phyloP scores from a whole-genome alignment of 192 early-diverging fungal genomes.

The Rhizoclosmatium sp. region DNA sequence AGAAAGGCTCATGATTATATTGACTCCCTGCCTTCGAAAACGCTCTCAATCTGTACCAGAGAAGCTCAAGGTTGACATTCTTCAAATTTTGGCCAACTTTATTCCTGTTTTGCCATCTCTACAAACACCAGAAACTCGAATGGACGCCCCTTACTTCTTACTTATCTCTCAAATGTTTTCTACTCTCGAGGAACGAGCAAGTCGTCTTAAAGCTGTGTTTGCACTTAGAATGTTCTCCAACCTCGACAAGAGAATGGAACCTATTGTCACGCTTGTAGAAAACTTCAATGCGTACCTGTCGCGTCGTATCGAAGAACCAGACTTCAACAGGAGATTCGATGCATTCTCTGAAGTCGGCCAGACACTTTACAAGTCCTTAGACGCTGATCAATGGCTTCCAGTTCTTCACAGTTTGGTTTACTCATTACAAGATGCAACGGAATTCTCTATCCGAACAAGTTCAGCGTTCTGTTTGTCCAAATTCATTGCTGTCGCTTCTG shows the following conservation, averaged over 20 bases:
- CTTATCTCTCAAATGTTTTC: slow-evolving; percentile 77
- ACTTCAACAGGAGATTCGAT: slow-evolving; percentile 83
- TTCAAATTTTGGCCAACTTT: slow-evolving; percentile 81
- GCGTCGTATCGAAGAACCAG: slow-evolving; percentile 82
- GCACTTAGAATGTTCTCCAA: slow-evolving; percentile 72
- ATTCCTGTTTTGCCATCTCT: slow-evolving; percentile 74
- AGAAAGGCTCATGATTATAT: slow-evolving; percentile 73
- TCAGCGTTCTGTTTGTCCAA: slow-evolving; percentile 76
- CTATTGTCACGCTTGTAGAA: slow-evolving; percentile 64
- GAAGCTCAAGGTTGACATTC: slow-evolving; percentile 82
- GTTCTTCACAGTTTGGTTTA: slow-evolving; percentile 88
- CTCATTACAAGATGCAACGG: slow-evolving; percentile 82
- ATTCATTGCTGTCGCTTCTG: slow-evolving; percentile 69
- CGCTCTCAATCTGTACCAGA: slow-evolving; percentile 76
- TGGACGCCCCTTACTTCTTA: slow-evolving; percentile 65
- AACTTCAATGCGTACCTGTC: slow-evolving; percentile 84
- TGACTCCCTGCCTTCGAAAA: slow-evolving; percentile 84
- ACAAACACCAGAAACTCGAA: slow-evolving; percentile 23
- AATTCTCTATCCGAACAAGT: slow-evolving; percentile 87
- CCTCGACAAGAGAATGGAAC: slow-evolving; percentile 59
- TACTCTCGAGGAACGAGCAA: slow-evolving; percentile 65
- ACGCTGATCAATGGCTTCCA: slow-evolving; percentile 83
- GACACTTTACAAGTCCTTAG: slow-evolving; percentile 70
- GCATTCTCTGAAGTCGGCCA: slow-evolving; percentile 77
- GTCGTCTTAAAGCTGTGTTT: slow-evolving; percentile 67